Evolutionary conservation across 2,329 filamentous ascomycete genomes (phyloP).

Genomic region (Tothia fuscella): DNA sequence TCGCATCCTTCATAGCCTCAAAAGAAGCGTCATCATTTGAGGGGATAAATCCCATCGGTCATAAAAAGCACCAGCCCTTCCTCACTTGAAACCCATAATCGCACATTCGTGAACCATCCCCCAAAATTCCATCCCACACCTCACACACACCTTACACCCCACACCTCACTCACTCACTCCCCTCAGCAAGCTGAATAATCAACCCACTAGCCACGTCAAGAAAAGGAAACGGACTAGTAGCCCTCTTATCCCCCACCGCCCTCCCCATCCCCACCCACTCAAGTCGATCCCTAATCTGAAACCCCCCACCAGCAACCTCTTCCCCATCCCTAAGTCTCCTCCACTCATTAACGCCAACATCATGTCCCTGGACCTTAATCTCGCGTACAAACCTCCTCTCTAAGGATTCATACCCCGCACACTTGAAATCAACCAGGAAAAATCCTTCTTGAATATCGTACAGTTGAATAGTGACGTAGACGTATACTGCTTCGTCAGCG

Average conservation of each 20-base stretch:
- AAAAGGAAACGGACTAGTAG: conserved; percentile 91
- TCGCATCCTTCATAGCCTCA: too few relatives aligned
- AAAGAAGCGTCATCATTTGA: too few relatives aligned
- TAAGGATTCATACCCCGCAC: conserved; percentile 90
- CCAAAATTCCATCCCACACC: too few relatives aligned
- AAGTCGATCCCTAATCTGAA: conserved; percentile 24
- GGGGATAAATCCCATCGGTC: too few relatives aligned
- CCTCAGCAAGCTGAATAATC: conserved; percentile 85
- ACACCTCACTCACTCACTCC: conserved; percentile 20
- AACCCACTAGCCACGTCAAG: conserved; percentile 84
- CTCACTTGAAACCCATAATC: too few relatives aligned
- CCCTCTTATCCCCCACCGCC: conserved; percentile 73
- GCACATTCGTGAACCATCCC: too few relatives aligned
- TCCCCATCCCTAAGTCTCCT: conserved; percentile 9
- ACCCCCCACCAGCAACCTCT: conserved; percentile 6
- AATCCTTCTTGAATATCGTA: conserved; percentile 84
- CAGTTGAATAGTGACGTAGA: conserved; percentile 92
- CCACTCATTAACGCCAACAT: conserved; percentile 17
- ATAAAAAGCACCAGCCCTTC: too few relatives aligned
- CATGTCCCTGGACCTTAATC: conserved; percentile 15
- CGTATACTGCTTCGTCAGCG: conserved; percentile 57
- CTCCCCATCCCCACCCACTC: conserved; percentile 36
- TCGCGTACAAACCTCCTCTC: conserved; percentile 27
- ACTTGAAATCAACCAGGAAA: conserved; percentile 95
- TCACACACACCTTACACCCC: not conserved